Conservation (phyloP, 108 stramenopile species). For the Craspedostauros australis region DNA sequence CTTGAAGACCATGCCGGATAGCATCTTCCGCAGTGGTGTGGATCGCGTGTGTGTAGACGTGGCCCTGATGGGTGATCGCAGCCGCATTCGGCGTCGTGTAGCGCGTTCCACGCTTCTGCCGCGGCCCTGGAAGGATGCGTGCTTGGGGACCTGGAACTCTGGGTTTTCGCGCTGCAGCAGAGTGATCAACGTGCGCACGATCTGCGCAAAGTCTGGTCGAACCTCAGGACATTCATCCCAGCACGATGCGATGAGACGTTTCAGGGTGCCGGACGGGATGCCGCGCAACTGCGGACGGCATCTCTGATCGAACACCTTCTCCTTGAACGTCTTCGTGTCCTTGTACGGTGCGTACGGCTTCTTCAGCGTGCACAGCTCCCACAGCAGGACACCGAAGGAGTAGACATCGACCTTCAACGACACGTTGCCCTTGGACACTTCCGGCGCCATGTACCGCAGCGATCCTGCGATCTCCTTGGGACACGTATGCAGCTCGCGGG, state of each 20-base stretch:
- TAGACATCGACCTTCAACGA: slow-evolving; percentile 49
- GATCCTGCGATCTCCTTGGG: slow-evolving; percentile 32
- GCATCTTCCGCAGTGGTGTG: no score
- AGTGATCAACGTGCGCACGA: no score
- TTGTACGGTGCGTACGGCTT: slow-evolving; percentile 36
- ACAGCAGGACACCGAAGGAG: slow-evolving; percentile 44
- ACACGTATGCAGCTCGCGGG: slow-evolving; percentile 20
- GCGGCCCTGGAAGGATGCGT: no score
- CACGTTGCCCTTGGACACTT: slow-evolving; percentile 12
- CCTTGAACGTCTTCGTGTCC: slow-evolving; percentile 24
- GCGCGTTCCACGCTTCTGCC: no score
- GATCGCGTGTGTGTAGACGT: no score
- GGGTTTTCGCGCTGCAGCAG: no score
- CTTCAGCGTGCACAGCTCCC: slow-evolving; percentile 39
- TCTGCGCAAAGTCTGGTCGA: slow-evolving; percentile 37
- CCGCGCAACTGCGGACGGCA: slow-evolving; percentile 21
- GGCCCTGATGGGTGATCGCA: no score
- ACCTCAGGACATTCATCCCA: slow-evolving; percentile 23
- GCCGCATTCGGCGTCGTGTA: no score
- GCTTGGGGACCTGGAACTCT: no score
- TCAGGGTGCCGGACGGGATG: slow-evolving; percentile 26
- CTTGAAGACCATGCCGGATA: no score
- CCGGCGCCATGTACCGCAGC: slow-evolving; percentile 34
- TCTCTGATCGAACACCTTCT: slow-evolving; percentile 24
- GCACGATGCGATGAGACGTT: slow-evolving; percentile 29